phyloP scores from a whole-genome alignment of 1,284 basidiomycete species.

The Fistulina hepatica region DNA sequence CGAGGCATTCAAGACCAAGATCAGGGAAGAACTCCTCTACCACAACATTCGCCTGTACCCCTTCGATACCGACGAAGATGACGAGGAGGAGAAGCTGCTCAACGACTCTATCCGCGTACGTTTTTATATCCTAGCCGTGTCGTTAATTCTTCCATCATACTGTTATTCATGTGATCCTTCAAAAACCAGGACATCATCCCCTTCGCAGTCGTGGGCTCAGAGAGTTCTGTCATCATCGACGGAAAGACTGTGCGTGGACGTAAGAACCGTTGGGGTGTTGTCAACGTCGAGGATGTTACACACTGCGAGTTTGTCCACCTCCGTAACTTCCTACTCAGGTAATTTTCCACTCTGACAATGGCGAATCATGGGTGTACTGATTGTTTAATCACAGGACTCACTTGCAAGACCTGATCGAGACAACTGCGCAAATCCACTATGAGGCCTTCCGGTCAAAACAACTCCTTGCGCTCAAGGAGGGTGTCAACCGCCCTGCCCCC shows the following conservation, averaged over 20 bases:
- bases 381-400: conserved; percentile 64
- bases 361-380: neutral
- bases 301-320: conserved; percentile 99
- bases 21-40: conserved; percentile 87
- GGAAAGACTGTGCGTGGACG: conserved; percentile 92
- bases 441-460: conserved; percentile 99
- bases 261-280: conserved; percentile 96
- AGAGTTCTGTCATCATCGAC: conserved; percentile 88
- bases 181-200: conserved; percentile 74
- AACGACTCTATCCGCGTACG: conserved; percentile 86
- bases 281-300: conserved; percentile 93
- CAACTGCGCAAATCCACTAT: conserved; percentile 97
- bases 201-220: conserved; percentile 94
- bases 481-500: conserved; percentile 42
- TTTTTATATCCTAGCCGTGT: conserved; percentile 9
- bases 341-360: conserved; percentile 16
- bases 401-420: conserved; percentile 97
- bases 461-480: conserved; percentile 85
- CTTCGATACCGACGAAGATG: conserved; percentile 93
- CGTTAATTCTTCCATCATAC: no score
- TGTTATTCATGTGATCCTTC: conserved; percentile 5
- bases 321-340: conserved; percentile 92
- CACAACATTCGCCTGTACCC: conserved; percentile 94
- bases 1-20: conserved; percentile 89
- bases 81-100: conserved; percentile 83